Percentiles rank a stretch among this genome's conserved stretches.
These are phyloP conservation scores for Pyrenopolyporus hunteri DNA, from an alignment of 495 filamentous ascomycete genomes.

Conservation along the genomic window DNA sequence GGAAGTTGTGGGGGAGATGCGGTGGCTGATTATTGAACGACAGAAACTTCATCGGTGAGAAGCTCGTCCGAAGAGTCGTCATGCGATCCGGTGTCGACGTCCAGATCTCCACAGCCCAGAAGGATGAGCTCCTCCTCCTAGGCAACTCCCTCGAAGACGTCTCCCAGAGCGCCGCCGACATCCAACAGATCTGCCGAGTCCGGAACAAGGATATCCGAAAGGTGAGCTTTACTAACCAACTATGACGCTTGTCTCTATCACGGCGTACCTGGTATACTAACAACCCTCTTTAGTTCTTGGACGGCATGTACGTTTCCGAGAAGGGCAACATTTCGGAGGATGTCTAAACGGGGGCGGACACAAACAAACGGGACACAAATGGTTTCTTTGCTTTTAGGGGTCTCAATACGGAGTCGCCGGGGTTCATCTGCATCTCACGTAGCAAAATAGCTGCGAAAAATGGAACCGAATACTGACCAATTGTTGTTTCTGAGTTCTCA, in stretches of 20 bases:
- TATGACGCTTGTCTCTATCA: background rate
- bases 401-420: conserved; percentile 52
- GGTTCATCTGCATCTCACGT: conserved; percentile 67
- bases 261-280: conserved; percentile 43
- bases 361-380: conserved; percentile 24
- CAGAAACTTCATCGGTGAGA: conserved; percentile 99
- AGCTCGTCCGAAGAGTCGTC: conserved; percentile 90
- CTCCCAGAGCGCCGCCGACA: conserved; percentile 96
- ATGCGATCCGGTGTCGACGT: conserved; percentile 92
- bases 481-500: conserved; percentile 14
- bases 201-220: conserved; percentile 99
- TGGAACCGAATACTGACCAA: conserved; percentile 49
- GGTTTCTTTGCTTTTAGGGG: conserved; percentile 53
- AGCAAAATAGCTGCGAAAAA: conserved; percentile 58
- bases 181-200: conserved; percentile 99
- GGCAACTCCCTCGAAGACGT: conserved; percentile 97
- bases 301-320: conserved; percentile 99
- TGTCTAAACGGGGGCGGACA: conserved; percentile 42
- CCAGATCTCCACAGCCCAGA: conserved; percentile 84
- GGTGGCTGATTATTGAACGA: conserved; percentile 17
- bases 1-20: background rate
- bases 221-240: conserved; percentile 54
- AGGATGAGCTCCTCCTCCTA: conserved; percentile 92
- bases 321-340: conserved; percentile 88
- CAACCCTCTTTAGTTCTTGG: conserved; percentile 81